A percentile compares a stretch with the other conserved stretches of the same genome.
phyloP scores from a whole-genome alignment of 1,139 yeast genomes.

The Yamadazyma atmosphaerica region DNA sequence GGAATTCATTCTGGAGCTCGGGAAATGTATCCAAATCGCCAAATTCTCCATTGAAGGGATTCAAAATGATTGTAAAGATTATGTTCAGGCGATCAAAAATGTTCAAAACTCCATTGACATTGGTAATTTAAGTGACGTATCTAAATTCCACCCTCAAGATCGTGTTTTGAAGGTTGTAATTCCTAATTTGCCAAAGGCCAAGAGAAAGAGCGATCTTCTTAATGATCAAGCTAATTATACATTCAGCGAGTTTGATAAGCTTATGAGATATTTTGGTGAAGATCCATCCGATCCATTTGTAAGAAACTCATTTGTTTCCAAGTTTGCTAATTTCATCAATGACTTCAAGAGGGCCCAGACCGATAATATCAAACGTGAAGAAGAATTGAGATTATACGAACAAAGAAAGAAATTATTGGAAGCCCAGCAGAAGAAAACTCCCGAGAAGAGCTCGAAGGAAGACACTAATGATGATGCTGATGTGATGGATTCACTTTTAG shows the following conservation, averaged over 20 bases:
- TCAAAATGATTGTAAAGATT: slow-evolving; percentile 60
- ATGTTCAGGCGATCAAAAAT: slow-evolving; percentile 57
- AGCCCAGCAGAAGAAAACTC: slow-evolving; percentile 28
- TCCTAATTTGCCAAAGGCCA: slow-evolving; percentile 67
- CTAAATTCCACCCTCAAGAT: slow-evolving; percentile 75
- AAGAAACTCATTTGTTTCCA: slow-evolving; percentile 66
- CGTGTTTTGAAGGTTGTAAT: slow-evolving; percentile 60
- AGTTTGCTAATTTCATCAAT: slow-evolving; percentile 68
- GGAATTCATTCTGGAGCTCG: slow-evolving; percentile 58
- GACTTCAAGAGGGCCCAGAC: slow-evolving; percentile 76
- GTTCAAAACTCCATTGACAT: slow-evolving; percentile 72
- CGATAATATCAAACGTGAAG: slow-evolving; percentile 79
- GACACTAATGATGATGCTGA: slow-evolving; percentile 40
- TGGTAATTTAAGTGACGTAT: slow-evolving; percentile 74
- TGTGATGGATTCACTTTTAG: slow-evolving; percentile 74
- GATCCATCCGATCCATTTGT: slow-evolving; percentile 70
- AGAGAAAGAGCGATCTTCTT: slow-evolving; percentile 63
- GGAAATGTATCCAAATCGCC: slow-evolving; percentile 58
- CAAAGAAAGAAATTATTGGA: slow-evolving; percentile 67
- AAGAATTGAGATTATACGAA: slow-evolving; percentile 74
- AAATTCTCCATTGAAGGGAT: slow-evolving; percentile 70
- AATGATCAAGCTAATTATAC: slow-evolving; percentile 64
- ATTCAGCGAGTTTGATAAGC: slow-evolving; percentile 63
- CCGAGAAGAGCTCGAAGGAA: slow-evolving; percentile 18
- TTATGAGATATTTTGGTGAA: slow-evolving; percentile 78